Conservation (phyloP, 2,329 filamentous ascomycete species). For the Hirsutella rhossiliensis region DNA sequence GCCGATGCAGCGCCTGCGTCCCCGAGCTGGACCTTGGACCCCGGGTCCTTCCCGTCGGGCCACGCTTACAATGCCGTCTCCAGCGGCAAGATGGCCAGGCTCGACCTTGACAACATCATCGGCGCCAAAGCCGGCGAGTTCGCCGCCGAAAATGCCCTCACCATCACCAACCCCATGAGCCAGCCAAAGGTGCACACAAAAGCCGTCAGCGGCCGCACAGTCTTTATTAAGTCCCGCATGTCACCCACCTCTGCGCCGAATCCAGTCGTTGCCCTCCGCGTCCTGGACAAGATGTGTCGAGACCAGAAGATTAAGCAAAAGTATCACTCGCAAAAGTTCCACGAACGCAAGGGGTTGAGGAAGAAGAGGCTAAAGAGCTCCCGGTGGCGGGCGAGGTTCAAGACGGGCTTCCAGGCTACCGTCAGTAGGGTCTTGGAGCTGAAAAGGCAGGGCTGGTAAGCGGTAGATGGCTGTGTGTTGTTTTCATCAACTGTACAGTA, state of each 20-base stretch:
- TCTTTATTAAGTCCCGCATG: conserved; percentile 21
- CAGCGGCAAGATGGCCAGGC: not conserved
- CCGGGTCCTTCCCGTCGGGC: not conserved
- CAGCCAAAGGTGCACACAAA: conserved; percentile 17
- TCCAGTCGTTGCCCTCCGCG: conserved; percentile 28
- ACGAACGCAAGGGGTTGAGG: conserved; percentile 66
- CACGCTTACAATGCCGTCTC: not conserved
- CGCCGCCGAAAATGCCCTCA: conserved; percentile 4
- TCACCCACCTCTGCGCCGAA: conserved; percentile 22
- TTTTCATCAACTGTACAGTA: not conserved
- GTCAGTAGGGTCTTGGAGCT: conserved; percentile 55
- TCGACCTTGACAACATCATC: not conserved
- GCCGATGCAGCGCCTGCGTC: too few relatives aligned
- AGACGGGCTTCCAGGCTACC: conserved; percentile 52
- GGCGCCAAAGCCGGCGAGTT: not conserved
- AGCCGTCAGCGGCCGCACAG: conserved; percentile 23
- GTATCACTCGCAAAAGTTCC: conserved; percentile 48
- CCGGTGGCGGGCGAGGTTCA: conserved; percentile 60
- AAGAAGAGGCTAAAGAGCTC: conserved; percentile 61
- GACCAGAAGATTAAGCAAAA: conserved; percentile 48
- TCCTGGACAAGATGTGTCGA: conserved; percentile 25
- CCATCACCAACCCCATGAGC: conserved; percentile 11
- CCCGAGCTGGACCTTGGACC: not conserved
- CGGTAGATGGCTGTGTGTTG: not conserved
- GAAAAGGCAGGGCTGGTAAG: conserved; percentile 67